Evolutionary conservation across 768 basidiomycete genomes (phyloP), one percentile per base, ranked within the genome.

Genomic region (Rossbeevera mucosa): DNA sequence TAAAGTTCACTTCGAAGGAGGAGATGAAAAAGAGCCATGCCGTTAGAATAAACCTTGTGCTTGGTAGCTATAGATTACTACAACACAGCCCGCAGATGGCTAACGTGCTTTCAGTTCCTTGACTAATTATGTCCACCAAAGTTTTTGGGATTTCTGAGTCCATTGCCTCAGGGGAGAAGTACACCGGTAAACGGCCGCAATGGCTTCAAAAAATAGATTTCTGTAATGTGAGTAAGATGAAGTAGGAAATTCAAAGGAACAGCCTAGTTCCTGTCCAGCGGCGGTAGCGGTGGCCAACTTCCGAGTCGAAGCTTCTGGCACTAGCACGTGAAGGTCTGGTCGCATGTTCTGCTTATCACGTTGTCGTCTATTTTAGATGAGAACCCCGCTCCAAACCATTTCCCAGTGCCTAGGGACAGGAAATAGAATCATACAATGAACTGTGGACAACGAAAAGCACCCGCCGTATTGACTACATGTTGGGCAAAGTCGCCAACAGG

Each of bases 291-390:
- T 33, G 33, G 45, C 25, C 33, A 18, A 47, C 8, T 30, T 11
- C 9, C 33, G n/a, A 36, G 16, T 21, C 13, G 31, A 52, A 49
- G 16, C 47, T 54, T 57, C 50, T 43, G 48, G n/a, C 16, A 18
- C 18, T 38, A 11, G 57, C 57, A 51, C 57, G 65, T 62, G 57
- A 64, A 36, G 26, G n/a, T 44, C 29, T 16, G 21, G 12, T 21
- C 18, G 21, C 52, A 43, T 45, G 42, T 11, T 2, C 9, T 20
- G 22, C 33, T 30, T 55, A 41, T 52, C 59, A 11, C 26, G 5
- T 16, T 43, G 7, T 47, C 22, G 16, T 40, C 31, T 47, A 31
- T 41, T 56, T 55, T 44, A 20, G 31, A 48, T 21, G 14, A 28
- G 16, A 7, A 11, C 5, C 29, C 30, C 33, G 25, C 25, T 45